phyloP scores from a whole-genome alignment of 768 basidiomycete species.

The Dioszegia aurantiaca region DNA sequence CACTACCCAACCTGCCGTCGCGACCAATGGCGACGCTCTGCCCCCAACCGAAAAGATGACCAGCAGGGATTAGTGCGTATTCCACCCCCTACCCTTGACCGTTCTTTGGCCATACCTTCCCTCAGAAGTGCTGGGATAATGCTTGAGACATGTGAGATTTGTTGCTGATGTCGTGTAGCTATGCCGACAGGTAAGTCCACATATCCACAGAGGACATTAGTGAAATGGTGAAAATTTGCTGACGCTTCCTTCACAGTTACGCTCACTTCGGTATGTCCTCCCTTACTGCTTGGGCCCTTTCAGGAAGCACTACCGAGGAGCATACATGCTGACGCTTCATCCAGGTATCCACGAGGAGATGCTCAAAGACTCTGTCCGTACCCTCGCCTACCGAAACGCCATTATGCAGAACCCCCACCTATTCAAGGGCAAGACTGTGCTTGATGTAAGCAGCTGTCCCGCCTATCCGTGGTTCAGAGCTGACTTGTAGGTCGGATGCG shows the following conservation, averaged over 20 bases:
- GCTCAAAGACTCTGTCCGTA: constrained; percentile 94
- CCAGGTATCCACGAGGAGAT: constrained; percentile 99
- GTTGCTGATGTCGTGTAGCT: constrained; percentile 24
- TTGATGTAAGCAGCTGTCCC: constrained; percentile 62
- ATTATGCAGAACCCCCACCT: constrained; percentile 92
- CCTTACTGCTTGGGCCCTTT: background rate
- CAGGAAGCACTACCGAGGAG: no score
- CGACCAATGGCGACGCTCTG: constrained; percentile 30
- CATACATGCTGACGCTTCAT: background rate
- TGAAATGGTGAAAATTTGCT: background rate
- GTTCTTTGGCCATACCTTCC: background rate
- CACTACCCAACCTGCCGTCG: constrained; percentile 12
- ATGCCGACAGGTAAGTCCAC: constrained; percentile 41
- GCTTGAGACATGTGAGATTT: background rate
- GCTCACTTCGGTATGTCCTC: constrained; percentile 38
- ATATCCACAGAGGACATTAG: background rate
- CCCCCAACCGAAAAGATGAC: constrained; percentile 48
- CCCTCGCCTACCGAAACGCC: constrained; percentile 87
- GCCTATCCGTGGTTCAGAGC: background rate
- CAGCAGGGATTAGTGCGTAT: constrained; percentile 48
- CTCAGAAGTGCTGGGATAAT: background rate
- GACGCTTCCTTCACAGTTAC: constrained; percentile 22
- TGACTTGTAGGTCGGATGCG: constrained; percentile 72
- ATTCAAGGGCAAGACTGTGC: constrained; percentile 92
- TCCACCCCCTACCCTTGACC: background rate